Conservation (phyloP, 2,329 filamentous ascomycete species). For the Alternaria angustiovoidea region DNA sequence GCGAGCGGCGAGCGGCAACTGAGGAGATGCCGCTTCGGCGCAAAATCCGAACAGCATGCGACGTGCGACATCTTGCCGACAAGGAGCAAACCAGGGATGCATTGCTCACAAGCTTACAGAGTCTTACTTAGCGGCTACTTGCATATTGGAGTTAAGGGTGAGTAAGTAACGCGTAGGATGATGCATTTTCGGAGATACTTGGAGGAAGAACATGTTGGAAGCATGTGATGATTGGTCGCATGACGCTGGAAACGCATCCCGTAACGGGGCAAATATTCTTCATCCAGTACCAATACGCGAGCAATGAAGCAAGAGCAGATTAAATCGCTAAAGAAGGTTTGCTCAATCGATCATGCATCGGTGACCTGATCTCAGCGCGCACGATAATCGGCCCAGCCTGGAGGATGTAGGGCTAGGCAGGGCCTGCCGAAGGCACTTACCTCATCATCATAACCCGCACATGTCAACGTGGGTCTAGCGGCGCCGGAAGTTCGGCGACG, state of each 20-base stretch:
- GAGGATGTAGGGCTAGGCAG: slow-evolving; percentile 21
- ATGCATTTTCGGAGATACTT: slow-evolving; percentile 5
- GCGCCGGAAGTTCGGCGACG: slow-evolving; percentile 47
- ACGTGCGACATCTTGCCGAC: slow-evolving; percentile 23
- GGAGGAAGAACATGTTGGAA: background rate
- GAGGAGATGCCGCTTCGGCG: slow-evolving; percentile 39
- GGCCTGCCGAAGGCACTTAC: slow-evolving; percentile 37
- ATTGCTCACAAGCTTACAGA: slow-evolving; percentile 25
- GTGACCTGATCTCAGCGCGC: slow-evolving; percentile 27
- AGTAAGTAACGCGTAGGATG: slow-evolving; percentile 1
- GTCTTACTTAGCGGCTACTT: slow-evolving; percentile 25
- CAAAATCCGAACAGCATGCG: slow-evolving; percentile 27
- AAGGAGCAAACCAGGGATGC: slow-evolving; percentile 19
- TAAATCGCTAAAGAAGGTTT: background rate
- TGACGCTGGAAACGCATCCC: background rate
- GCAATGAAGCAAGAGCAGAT: background rate
- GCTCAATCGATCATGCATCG: slow-evolving; percentile 21
- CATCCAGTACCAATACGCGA: background rate
- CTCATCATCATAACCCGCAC: slow-evolving; percentile 30
- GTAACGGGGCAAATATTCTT: background rate
- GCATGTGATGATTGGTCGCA: background rate
- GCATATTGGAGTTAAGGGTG: slow-evolving; percentile 2
- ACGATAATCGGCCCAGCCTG: slow-evolving; percentile 18
- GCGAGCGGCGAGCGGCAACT: slow-evolving; percentile 28
- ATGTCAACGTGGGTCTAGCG: slow-evolving; percentile 23